These are phyloP conservation scores for Ocimum tenuiflorum DNA, from an alignment of 257 asterid species.

Conservation along the genomic window DNA sequence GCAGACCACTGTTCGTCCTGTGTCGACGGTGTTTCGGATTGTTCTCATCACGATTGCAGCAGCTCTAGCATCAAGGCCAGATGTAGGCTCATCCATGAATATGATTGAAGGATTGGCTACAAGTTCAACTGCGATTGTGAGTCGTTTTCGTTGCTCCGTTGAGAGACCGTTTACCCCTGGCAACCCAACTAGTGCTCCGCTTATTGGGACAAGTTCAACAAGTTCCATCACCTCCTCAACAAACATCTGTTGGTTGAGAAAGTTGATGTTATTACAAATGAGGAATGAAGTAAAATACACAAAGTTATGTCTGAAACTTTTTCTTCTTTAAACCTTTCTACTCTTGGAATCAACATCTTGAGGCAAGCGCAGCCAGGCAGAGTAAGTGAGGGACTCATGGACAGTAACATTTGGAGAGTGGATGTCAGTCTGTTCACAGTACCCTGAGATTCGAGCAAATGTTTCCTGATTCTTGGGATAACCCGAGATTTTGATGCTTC, in stretches of 20 bases:
- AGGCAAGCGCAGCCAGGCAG: slow-evolving; percentile 48
- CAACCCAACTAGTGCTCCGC: too few species aligned
- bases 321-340: slow-evolving; percentile 37
- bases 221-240: too few species aligned
- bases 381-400: slow-evolving; percentile 39
- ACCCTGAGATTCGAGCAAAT: slow-evolving; percentile 46
- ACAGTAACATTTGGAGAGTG: slow-evolving; percentile 51
- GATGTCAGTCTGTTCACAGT: slow-evolving; percentile 52
- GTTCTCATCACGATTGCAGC: slow-evolving; percentile 63
- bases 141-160: slow-evolving; percentile 38
- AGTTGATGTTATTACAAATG: too few species aligned
- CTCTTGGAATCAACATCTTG: slow-evolving; percentile 36
- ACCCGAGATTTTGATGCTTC: slow-evolving; percentile 44
- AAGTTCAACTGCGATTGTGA: slow-evolving; percentile 62
- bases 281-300: too few species aligned
- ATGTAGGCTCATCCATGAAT: slow-evolving; percentile 62
- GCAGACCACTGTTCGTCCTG: slow-evolving; percentile 56
- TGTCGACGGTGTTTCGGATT: slow-evolving; percentile 53
- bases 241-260: too few species aligned
- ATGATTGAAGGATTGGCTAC: slow-evolving; percentile 54
- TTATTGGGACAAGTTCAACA: too few species aligned
- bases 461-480: slow-evolving; percentile 50
- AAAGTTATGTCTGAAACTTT: too few species aligned
- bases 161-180: too few species aligned
- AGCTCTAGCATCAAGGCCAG: slow-evolving; percentile 57